A percentile compares a stretch with the other conserved stretches of the same genome.
Evolutionary conservation across 2,329 filamentous ascomycete genomes (phyloP).

Genomic region (Claviceps fusiformis): DNA sequence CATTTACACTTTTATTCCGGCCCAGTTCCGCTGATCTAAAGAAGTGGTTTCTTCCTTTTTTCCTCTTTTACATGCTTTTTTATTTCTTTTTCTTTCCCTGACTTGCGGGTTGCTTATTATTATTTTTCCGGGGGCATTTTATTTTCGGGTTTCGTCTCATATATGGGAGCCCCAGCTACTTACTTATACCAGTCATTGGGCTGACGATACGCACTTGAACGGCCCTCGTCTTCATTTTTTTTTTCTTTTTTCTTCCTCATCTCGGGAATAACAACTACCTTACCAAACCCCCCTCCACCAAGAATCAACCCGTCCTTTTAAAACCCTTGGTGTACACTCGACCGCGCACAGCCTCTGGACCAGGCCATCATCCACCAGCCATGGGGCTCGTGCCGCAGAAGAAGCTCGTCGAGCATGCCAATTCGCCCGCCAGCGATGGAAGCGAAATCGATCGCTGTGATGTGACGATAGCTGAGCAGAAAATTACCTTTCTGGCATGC

Average conservation of each 20-base stretch:
- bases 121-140: too few relatives aligned
- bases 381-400: constrained; percentile 3
- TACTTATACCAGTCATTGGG: too few relatives aligned
- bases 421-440: not conserved
- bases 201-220: too few relatives aligned
- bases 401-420: not conserved
- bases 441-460: not conserved
- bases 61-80: too few relatives aligned
- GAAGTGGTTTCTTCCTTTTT: too few relatives aligned
- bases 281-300: not conserved
- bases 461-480: constrained; percentile 9
- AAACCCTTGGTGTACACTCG: not conserved
- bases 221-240: too few relatives aligned
- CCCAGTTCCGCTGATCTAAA: not conserved
- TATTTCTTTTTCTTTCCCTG: too few relatives aligned
- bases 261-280: not conserved
- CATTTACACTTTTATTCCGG: not conserved
- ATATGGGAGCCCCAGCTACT: too few relatives aligned
- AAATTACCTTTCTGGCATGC: constrained; percentile 27
- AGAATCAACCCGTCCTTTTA: not conserved
- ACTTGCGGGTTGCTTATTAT: not conserved
- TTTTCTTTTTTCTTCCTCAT: too few relatives aligned
- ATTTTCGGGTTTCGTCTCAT: too few relatives aligned
- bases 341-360: not conserved
- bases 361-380: not conserved